Percentiles rank a stretch among this genome's conserved stretches.
phyloP scores from a whole-genome alignment of 441 rosid genomes.

The Iberis amara region DNA sequence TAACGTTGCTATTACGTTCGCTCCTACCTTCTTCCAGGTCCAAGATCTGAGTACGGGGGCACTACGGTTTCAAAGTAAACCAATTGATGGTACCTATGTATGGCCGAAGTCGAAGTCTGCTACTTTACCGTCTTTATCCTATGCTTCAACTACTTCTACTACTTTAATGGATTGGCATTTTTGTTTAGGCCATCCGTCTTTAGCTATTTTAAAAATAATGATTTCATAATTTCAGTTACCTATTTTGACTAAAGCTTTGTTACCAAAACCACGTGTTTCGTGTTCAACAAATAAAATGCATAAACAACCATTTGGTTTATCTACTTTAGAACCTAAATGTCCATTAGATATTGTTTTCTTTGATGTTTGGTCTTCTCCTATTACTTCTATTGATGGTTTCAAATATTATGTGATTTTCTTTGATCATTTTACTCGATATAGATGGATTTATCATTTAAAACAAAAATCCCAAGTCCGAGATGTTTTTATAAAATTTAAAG shows the following conservation, averaged over 20 bases:
- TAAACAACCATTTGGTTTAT: neutral
- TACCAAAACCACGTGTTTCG: neutral
- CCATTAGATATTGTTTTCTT: neutral
- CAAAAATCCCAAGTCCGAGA: neutral
- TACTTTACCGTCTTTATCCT: too few species aligned
- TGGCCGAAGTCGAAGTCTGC: too few species aligned
- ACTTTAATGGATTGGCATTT: neutral
- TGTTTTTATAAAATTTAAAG: neutral
- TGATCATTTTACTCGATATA: neutral
- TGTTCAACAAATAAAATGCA: neutral
- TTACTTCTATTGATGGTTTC: neutral
- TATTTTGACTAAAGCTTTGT: neutral
- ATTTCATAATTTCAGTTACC: neutral
- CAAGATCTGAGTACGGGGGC: too few species aligned
- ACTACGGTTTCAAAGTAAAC: too few species aligned
- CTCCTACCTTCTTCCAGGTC: too few species aligned
- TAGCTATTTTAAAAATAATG: neutral
- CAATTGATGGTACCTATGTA: too few species aligned
- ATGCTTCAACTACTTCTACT: too few species aligned
- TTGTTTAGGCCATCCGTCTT: neutral
- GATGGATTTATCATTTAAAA: neutral
- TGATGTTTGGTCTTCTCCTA: neutral
- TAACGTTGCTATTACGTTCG: too few species aligned
- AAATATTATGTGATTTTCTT: neutral
- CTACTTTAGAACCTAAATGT: neutral